A percentile compares a stretch with the other conserved stretches of the same genome.
Evolutionary conservation across 352 stramenopile species (phyloP).

Genomic region (Plasmopara halstedii): DNA sequence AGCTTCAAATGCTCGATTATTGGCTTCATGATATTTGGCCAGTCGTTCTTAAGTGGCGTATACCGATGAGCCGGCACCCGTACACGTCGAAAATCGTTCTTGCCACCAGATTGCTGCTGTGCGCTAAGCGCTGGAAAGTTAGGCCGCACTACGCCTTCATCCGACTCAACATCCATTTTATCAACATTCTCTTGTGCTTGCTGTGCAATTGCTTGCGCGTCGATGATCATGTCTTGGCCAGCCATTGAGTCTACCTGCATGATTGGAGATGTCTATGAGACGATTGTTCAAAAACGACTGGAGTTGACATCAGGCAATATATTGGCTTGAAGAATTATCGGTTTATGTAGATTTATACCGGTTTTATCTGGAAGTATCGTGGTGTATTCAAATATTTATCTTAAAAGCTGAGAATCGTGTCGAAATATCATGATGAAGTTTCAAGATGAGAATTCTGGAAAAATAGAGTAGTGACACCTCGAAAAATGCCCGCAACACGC

Average conservation of each 20-base stretch:
- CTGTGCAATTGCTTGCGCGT: conserved; percentile 32
- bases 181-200: conserved; percentile 41
- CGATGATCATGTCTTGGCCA: conserved; percentile 59
- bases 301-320: conserved; percentile 18
- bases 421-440: no score
- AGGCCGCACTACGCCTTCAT: conserved; percentile 37
- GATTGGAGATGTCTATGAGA: conserved; percentile 5
- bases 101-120: conserved; percentile 72
- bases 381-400: no score
- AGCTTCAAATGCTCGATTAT: conserved; percentile 98
- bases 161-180: conserved; percentile 55
- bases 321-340: conserved; percentile 26
- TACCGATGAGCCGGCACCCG: conserved; percentile 95
- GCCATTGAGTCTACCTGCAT: conserved; percentile 72
- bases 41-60: conserved; percentile 98
- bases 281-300: conserved; percentile 32
- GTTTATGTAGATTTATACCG: no score
- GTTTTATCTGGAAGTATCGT: no score
- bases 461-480: no score
- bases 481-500: no score
- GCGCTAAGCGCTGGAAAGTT: conserved; percentile 74
- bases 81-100: conserved; percentile 94
- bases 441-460: no score
- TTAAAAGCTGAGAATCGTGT: no score
- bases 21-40: conserved; percentile 98